These are phyloP conservation scores for Xylaria sp. DNA, from an alignment of 2,329 filamentous ascomycete genomes.

Conservation along the genomic window DNA sequence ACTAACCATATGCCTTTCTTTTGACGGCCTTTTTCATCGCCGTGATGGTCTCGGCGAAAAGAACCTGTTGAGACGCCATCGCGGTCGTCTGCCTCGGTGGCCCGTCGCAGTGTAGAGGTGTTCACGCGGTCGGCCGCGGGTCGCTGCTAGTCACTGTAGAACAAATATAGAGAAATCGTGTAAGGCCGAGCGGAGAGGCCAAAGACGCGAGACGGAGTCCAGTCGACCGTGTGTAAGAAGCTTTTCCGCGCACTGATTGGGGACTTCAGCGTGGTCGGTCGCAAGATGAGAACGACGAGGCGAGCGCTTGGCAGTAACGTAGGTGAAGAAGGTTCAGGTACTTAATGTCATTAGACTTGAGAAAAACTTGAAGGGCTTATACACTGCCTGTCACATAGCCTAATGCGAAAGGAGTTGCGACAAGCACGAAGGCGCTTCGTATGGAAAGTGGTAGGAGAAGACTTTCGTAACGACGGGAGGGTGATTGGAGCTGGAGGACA, in stretches of 20 bases:
- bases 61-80: slow-evolving; percentile 61
- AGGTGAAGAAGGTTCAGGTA: background rate
- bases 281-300: slow-evolving; percentile 19
- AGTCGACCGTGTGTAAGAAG: background rate
- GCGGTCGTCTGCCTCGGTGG: slow-evolving; percentile 22
- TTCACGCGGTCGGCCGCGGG: background rate
- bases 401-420: slow-evolving; percentile 1
- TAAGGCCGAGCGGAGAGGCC: background rate
- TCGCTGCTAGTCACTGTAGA: background rate
- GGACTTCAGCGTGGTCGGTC: slow-evolving; percentile 11
- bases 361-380: background rate
- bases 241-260: slow-evolving; percentile 5
- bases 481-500: too few relatives aligned
- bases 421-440: slow-evolving; percentile 9
- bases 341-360: background rate
- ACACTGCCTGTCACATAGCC: background rate
- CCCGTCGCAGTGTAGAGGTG: slow-evolving; percentile 1
- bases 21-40: slow-evolving; percentile 71
- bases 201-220: background rate
- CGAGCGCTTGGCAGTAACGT: background rate
- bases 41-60: slow-evolving; percentile 68
- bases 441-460: slow-evolving; percentile 12
- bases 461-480: slow-evolving; percentile 21
- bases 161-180: background rate
- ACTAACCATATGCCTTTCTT: slow-evolving; percentile 62